Evolutionary conservation across 1,284 basidiomycete species (phyloP).

Genomic region (Apiotrichum gracile): DNA sequence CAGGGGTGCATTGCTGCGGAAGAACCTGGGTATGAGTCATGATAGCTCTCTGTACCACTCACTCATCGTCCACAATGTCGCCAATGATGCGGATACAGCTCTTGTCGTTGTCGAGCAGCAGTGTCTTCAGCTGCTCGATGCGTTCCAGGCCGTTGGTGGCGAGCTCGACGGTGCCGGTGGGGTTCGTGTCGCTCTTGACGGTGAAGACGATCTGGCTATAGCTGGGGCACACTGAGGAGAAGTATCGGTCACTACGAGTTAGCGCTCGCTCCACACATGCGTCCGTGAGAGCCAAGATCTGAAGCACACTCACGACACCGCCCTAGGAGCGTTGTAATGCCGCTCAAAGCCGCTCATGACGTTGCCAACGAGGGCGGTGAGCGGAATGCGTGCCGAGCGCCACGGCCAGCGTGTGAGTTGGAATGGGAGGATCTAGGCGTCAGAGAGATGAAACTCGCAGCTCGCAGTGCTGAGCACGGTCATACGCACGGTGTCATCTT

Average conservation of each 20-base stretch:
- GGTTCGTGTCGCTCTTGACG: conserved; percentile 18
- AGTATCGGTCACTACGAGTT: conserved; percentile 21
- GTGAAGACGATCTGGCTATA: conserved; percentile 22
- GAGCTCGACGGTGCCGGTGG: conserved; percentile 28
- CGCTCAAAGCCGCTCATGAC: conserved; percentile 40
- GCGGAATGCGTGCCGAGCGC: conserved; percentile 36
- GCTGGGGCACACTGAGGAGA: conserved; percentile 21
- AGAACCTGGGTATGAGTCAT: conserved; percentile 29
- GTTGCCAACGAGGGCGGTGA: conserved; percentile 36
- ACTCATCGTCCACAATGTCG: conserved; percentile 41
- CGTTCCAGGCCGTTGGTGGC: conserved; percentile 23
- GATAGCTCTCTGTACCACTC: conserved; percentile 20
- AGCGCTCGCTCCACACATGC: too few relatives aligned
- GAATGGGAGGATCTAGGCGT: conserved; percentile 24
- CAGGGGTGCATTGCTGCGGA: conserved; percentile 35
- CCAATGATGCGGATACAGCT: conserved; percentile 37
- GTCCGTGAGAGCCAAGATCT: too few relatives aligned
- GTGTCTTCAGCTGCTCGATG: conserved; percentile 29
- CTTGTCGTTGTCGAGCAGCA: conserved; percentile 22
- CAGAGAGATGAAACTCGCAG: too few relatives aligned
- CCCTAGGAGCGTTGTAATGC: conserved; percentile 30
- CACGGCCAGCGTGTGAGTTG: conserved; percentile 31
- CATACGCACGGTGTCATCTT: conserved; percentile 30
- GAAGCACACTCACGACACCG: conserved; percentile 34
- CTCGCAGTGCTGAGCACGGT: not conserved